Evolutionary conservation across 306 rosid genomes (phyloP).

Genomic region (Cyclanthera cordifolia): DNA sequence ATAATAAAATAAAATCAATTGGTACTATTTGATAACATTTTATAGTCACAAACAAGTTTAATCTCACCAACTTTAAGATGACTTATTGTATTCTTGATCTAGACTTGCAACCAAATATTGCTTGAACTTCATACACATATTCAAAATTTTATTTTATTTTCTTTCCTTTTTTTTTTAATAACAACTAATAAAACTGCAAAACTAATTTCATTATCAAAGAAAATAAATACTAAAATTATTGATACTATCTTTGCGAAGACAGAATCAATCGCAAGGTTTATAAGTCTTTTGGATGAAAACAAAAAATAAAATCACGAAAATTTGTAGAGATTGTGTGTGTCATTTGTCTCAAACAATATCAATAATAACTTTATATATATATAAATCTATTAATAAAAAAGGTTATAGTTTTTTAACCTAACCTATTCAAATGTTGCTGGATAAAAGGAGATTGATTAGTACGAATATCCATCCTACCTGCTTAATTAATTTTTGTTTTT

Average conservation of each 20-base stretch:
- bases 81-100: neutral
- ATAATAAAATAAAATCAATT: neutral
- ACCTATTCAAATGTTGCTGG: neutral
- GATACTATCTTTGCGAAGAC: too few relatives aligned
- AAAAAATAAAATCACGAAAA: too few relatives aligned
- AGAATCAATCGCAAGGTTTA: too few relatives aligned
- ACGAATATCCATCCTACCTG: neutral
- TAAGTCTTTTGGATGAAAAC: too few relatives aligned
- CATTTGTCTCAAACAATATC: too few relatives aligned
- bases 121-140: neutral
- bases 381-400: too few relatives aligned
- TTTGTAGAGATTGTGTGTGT: too few relatives aligned
- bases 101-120: neutral
- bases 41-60: neutral
- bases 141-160: neutral
- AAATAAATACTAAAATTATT: too few relatives aligned
- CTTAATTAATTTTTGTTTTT: neutral
- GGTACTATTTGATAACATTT: neutral
- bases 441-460: neutral
- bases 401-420: too few relatives aligned
- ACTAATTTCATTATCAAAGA: too few relatives aligned
- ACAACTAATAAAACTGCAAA: neutral
- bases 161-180: neutral
- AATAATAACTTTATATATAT: too few relatives aligned
- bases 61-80: neutral